Evolutionary conservation across 2,329 filamentous ascomycete species (phyloP).

Genomic region (Neofusicoccum sp.): DNA sequence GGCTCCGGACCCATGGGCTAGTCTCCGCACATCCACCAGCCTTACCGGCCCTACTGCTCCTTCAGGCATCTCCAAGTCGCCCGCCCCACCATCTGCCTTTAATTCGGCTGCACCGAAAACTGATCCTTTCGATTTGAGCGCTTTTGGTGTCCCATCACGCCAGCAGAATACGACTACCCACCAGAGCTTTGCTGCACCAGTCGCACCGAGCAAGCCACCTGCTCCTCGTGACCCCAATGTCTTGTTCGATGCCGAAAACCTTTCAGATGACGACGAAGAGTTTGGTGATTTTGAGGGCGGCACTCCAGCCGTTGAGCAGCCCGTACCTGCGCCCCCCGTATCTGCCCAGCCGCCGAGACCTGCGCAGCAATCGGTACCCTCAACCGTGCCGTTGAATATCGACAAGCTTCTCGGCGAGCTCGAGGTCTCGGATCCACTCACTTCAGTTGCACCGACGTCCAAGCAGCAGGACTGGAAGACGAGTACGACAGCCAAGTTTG

Average conservation of each 20-base stretch:
- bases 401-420: constrained; percentile 6
- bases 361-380: constrained; percentile 19
- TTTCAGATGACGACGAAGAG: constrained; percentile 33
- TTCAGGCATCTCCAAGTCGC: neutral
- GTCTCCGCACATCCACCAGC: constrained; percentile 11
- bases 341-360: constrained; percentile 22
- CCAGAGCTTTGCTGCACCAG: neutral
- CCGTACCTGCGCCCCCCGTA: constrained; percentile 20
- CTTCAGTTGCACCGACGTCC: constrained; percentile 7
- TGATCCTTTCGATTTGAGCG: constrained; percentile 16
- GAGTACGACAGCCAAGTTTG: constrained; percentile 15
- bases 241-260: constrained; percentile 41
- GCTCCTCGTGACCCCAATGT: constrained; percentile 35
- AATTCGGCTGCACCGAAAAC: neutral
- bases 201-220: neutral
- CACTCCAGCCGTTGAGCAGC: neutral
- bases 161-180: neutral
- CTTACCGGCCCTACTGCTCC: neutral
- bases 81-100: neutral
- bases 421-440: constrained; percentile 6
- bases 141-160: constrained; percentile 10
- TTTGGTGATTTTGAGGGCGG: constrained; percentile 36
- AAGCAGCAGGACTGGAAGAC: constrained; percentile 15
- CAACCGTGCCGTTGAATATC: constrained; percentile 7
- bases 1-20: constrained; percentile 15